Conservation (phyloP, 2,329 filamentous ascomycete genomes). For the Blastomyces silverae region DNA sequence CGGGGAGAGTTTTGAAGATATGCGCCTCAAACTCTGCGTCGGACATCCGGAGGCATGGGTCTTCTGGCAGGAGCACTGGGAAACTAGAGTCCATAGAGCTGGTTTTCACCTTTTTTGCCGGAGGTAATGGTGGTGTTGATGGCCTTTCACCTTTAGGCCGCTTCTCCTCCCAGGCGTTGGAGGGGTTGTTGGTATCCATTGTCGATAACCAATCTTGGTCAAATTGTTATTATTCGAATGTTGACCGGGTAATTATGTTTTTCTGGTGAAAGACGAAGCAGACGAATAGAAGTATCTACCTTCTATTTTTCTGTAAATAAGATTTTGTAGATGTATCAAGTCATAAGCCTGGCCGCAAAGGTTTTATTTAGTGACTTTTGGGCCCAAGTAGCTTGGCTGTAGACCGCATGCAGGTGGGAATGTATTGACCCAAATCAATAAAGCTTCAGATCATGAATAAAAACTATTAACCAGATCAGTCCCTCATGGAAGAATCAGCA, state of each 20-base stretch:
- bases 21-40: conserved; percentile 14
- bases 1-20: conserved; percentile 14
- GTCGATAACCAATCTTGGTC: conserved; percentile 3
- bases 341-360: background rate
- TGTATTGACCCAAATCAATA: background rate
- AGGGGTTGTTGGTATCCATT: conserved; percentile 2
- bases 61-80: conserved; percentile 18
- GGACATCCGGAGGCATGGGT: conserved; percentile 16
- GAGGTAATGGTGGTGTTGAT: background rate
- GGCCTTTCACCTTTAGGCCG: background rate
- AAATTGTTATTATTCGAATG: background rate
- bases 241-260: background rate
- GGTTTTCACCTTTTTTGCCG: conserved; percentile 4
- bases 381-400: background rate
- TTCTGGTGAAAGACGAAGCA: background rate
- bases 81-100: conserved; percentile 19
- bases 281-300: background rate
- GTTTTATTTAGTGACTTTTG: background rate
- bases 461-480: background rate
- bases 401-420: background rate
- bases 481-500: background rate
- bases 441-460: background rate
- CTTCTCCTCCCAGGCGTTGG: background rate
- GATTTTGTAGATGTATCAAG: background rate
- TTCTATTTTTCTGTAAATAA: background rate